phyloP scores from a whole-genome alignment of 257 asterid genomes.

The Dorcoceras hygrometricum region DNA sequence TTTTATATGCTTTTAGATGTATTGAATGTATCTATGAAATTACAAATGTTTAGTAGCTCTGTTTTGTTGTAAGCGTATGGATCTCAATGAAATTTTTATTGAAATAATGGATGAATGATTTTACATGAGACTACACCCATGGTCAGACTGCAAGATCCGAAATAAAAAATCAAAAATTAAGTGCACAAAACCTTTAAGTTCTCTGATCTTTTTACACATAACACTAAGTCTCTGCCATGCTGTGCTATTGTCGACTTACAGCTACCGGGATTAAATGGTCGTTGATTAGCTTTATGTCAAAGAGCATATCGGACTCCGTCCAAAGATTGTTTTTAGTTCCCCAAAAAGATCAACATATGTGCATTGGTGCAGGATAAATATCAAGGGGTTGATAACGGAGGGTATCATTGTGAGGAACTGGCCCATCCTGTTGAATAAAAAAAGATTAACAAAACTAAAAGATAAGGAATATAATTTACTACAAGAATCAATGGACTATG shows the following conservation, averaged over 20 bases:
- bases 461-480: not conserved
- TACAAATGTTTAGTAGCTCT: conserved; percentile 1
- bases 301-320: not conserved
- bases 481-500: not conserved
- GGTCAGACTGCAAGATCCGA: not conserved
- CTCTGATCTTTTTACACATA: not conserved
- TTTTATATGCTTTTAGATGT: not conserved
- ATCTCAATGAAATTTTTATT: not conserved
- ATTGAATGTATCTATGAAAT: not conserved
- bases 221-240: conserved; percentile 7
- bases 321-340: not conserved
- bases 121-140: not conserved
- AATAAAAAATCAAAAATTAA: too few relatives aligned
- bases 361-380: conserved; percentile 85
- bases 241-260: not conserved
- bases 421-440: conserved; percentile 62
- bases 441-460: too few relatives aligned
- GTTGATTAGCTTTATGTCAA: not conserved
- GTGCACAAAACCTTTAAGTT: not conserved
- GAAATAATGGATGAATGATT: not conserved
- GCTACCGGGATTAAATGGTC: not conserved
- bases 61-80: conserved; percentile 6
- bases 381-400: conserved; percentile 73
- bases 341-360: conserved; percentile 51
- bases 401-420: conserved; percentile 65